Evolutionary conservation across 202 grass and related monocot genomes (phyloP).

Genomic region (Carex sylvatica): DNA sequence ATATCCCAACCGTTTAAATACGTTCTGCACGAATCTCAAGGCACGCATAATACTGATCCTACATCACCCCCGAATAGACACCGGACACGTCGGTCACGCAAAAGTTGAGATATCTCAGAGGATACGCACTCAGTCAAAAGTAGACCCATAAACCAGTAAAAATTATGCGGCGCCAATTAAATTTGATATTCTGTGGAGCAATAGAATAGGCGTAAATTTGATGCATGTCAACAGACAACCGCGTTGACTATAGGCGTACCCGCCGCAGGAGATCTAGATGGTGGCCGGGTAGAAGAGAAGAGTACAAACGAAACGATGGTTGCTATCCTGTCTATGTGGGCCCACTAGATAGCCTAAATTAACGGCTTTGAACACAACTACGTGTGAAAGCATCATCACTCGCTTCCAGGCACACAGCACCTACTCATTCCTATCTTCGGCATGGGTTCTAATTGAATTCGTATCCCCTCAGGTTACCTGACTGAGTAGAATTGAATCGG

Average conservation of each 20-base stretch:
- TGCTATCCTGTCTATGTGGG: neutral
- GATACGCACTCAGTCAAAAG: neutral
- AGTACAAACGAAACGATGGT: neutral
- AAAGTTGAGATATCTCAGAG: too few species aligned
- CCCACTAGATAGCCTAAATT: neutral
- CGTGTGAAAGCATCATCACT: conserved; percentile 14
- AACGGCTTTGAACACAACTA: conserved; percentile 9
- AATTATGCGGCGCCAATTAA: neutral
- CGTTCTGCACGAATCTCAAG: too few species aligned
- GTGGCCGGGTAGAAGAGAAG: neutral
- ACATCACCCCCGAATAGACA: too few species aligned
- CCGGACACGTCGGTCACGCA: too few species aligned
- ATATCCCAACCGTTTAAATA: too few species aligned
- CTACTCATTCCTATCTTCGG: conserved; percentile 19
- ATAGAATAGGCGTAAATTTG: neutral
- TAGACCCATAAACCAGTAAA: neutral
- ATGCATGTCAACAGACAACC: neutral
- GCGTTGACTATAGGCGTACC: neutral
- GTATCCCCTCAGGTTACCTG: too few species aligned
- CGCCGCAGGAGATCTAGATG: neutral
- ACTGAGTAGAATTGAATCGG: too few species aligned
- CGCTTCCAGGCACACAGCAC: conserved; percentile 1
- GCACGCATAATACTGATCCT: too few species aligned
- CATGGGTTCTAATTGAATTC: neutral
- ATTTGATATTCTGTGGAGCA: neutral